Percentiles rank a stretch among this genome's conserved stretches.
These are phyloP conservation scores for Halenospora varia DNA, from an alignment of 495 filamentous ascomycete species.

Conservation along the genomic window DNA sequence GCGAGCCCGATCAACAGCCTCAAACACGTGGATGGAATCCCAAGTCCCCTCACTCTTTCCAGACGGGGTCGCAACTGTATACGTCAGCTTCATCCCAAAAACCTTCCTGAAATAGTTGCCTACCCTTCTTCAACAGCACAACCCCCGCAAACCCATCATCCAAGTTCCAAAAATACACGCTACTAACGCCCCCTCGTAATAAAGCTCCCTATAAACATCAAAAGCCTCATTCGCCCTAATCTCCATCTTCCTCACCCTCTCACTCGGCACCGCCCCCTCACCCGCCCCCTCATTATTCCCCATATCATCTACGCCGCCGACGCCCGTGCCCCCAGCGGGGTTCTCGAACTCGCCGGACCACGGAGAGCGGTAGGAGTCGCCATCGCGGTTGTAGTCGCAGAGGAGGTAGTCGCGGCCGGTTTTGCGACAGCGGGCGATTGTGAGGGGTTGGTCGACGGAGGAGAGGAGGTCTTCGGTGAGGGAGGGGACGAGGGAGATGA, in stretches of 20 bases:
- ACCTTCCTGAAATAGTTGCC: conserved; percentile 20
- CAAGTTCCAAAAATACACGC: conserved; percentile 97
- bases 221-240: conserved; percentile 91
- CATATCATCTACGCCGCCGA: conserved; percentile 40
- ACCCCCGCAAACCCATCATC: conserved; percentile 98
- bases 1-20: conserved; percentile 85
- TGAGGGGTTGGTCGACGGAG: conserved; percentile 92
- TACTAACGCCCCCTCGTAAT: conserved; percentile 96
- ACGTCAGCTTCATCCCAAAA: neutral
- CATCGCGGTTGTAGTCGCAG: conserved; percentile 99
- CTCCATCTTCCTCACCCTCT: conserved; percentile 89
- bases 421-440: conserved; percentile 77
- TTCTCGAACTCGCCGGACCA: conserved; percentile 99
- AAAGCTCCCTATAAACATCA: conserved; percentile 94
- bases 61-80: conserved; percentile 49
- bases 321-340: conserved; percentile 54
- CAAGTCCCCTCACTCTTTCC: conserved; percentile 77
- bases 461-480: conserved; percentile 97
- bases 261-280: conserved; percentile 73
- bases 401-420: conserved; percentile 94
- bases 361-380: conserved; percentile 91
- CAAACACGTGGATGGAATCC: conserved; percentile 99
- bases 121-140: conserved; percentile 91
- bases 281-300: conserved; percentile 43
- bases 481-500: conserved; percentile 82